These are phyloP conservation scores for Bombardia bombarda DNA, from an alignment of 495 filamentous ascomycete species.

Conservation along the genomic window DNA sequence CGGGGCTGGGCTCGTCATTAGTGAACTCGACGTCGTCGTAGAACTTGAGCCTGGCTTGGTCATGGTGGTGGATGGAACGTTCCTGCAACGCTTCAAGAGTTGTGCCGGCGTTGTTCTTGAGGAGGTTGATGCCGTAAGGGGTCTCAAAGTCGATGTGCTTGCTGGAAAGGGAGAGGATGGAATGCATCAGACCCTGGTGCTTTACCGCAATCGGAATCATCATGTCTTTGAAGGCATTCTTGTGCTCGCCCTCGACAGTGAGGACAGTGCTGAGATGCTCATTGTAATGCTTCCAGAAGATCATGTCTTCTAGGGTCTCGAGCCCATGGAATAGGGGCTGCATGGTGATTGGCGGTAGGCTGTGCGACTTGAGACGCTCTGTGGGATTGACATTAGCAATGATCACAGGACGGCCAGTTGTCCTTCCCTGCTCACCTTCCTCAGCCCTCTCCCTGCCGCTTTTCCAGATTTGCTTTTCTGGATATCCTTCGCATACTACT, in stretches of 20 bases:
- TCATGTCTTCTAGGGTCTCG: slow-evolving; percentile 74
- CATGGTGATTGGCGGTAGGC: slow-evolving; percentile 53
- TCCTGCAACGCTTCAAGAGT: slow-evolving; percentile 33
- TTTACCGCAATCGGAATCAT: slow-evolving; percentile 77
- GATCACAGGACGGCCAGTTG: slow-evolving; percentile 1
- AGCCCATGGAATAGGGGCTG: slow-evolving; percentile 77
- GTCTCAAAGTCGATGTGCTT: slow-evolving; percentile 63
- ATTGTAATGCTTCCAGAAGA: slow-evolving; percentile 83
- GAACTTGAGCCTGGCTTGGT: slow-evolving; percentile 52
- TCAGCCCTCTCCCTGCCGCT: slow-evolving; percentile 70
- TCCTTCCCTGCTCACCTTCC: slow-evolving; percentile 39
- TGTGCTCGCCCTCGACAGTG: slow-evolving; percentile 74
- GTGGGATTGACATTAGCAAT: slow-evolving; percentile 19
- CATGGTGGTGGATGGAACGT: slow-evolving; percentile 51
- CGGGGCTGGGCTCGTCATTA: slow-evolving; percentile 16
- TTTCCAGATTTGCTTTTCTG: slow-evolving; percentile 81
- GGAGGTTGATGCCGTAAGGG: slow-evolving; percentile 38
- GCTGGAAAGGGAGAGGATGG: slow-evolving; percentile 76
- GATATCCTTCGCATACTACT: slow-evolving; percentile 87
- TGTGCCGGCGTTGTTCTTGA: slow-evolving; percentile 34
- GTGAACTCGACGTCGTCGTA: slow-evolving; percentile 34
- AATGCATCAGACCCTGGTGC: slow-evolving; percentile 87
- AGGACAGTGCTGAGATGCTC: slow-evolving; percentile 71
- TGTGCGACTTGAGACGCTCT: slow-evolving; percentile 36
- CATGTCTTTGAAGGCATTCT: slow-evolving; percentile 85